Conservation (phyloP, 2,329 filamentous ascomycete species). For the Penicillium palitans region DNA sequence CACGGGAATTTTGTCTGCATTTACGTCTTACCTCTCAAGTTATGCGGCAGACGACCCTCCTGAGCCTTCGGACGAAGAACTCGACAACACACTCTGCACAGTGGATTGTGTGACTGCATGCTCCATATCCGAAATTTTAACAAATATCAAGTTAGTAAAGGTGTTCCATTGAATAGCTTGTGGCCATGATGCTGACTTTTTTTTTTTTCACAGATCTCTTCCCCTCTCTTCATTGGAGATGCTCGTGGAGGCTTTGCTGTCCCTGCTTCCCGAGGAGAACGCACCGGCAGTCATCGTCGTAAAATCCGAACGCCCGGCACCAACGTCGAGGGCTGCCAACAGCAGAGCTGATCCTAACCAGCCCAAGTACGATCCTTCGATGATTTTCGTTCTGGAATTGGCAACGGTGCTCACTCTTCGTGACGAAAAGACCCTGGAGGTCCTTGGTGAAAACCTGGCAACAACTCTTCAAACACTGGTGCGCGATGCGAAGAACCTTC, state of each 20-base stretch:
- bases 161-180: constrained; percentile 3
- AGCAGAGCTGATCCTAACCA: constrained; percentile 57
- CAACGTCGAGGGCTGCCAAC: constrained; percentile 59
- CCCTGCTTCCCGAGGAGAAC: constrained; percentile 82
- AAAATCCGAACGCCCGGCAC: constrained; percentile 75
- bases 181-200: constrained; percentile 16
- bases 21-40: constrained; percentile 96
- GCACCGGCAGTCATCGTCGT: constrained; percentile 81
- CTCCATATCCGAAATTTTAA: constrained; percentile 76
- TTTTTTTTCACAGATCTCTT: constrained; percentile 53
- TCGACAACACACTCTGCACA: constrained; percentile 91
- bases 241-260: constrained; percentile 72
- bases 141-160: constrained; percentile 70
- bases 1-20: constrained; percentile 84
- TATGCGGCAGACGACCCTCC: constrained; percentile 97
- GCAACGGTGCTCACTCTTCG: constrained; percentile 78
- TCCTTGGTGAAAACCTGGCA: constrained; percentile 75
- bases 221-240: constrained; percentile 59
- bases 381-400: constrained; percentile 89
- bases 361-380: constrained; percentile 76
- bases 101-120: constrained; percentile 94
- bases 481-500: constrained; percentile 74
- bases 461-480: constrained; percentile 79
- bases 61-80: constrained; percentile 93
- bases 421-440: constrained; percentile 69